Evolutionary conservation across 129 eudicot genomes (phyloP).

Genomic region (Apium graveolens): DNA sequence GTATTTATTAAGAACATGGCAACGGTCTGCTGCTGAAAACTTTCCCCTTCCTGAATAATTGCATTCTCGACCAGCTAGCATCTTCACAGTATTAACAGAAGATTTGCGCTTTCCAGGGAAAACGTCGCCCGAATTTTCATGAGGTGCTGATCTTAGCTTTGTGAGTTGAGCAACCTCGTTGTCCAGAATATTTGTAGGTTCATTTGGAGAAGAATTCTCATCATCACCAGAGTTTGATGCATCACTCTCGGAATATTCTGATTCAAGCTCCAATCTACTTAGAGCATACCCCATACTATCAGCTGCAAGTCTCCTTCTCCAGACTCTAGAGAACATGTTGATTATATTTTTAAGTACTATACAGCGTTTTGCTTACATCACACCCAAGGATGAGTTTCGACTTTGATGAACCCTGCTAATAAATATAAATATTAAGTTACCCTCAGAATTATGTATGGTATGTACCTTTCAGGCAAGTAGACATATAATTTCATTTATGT

Average conservation of each 20-base stretch:
- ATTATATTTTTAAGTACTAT: conserved; percentile 4
- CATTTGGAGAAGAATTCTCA: conserved; percentile 14
- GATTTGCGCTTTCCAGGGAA: conserved; percentile 37
- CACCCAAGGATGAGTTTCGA: conserved; percentile 5
- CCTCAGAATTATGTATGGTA: neutral
- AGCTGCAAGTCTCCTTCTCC: conserved; percentile 26
- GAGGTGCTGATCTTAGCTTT: conserved; percentile 55
- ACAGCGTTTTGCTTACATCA: neutral
- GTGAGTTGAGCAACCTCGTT: conserved; percentile 75
- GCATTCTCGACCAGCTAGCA: conserved; percentile 84
- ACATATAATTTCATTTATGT: neutral
- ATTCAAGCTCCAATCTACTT: conserved; percentile 58
- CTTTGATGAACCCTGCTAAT: neutral
- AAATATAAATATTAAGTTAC: neutral
- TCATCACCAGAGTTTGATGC: conserved; percentile 27
- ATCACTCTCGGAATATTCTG: conserved; percentile 38
- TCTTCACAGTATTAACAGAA: conserved; percentile 57
- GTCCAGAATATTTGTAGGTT: conserved; percentile 25
- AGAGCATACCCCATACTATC: conserved; percentile 67
- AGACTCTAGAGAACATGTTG: conserved; percentile 38
- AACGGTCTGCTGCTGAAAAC: conserved; percentile 62
- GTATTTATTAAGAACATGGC: conserved; percentile 67
- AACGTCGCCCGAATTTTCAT: conserved; percentile 40
- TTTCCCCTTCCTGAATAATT: conserved; percentile 74
- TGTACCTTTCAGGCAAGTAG: neutral